Percentiles rank a stretch among this genome's conserved stretches.
Evolutionary conservation across 2,329 filamentous ascomycete genomes (phyloP).

Genomic region (Penicillium polonicum): DNA sequence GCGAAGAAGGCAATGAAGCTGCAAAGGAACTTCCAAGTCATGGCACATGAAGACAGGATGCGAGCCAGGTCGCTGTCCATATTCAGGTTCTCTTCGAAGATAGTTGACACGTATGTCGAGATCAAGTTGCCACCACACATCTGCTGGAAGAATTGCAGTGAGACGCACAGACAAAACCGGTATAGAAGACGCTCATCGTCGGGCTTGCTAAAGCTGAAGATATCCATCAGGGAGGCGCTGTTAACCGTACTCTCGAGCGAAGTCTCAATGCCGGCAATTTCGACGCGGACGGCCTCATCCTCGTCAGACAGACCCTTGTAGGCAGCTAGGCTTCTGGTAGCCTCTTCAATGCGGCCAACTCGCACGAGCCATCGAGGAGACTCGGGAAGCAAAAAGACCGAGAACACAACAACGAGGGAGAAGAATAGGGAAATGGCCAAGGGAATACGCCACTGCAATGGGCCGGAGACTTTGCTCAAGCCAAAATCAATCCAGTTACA

Average conservation of each 20-base stretch:
- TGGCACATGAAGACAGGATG: conserved; percentile 49
- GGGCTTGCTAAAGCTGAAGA: conserved; percentile 52
- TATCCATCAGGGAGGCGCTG: conserved; percentile 51
- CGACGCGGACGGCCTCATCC: conserved; percentile 42
- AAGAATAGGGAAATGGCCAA: conserved; percentile 26
- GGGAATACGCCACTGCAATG: conserved; percentile 26
- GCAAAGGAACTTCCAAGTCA: conserved; percentile 59
- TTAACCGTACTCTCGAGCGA: conserved; percentile 45
- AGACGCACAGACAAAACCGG: conserved; percentile 21
- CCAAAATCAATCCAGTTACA: conserved; percentile 37
- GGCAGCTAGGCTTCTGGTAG: conserved; percentile 26
- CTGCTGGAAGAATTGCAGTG: conserved; percentile 25
- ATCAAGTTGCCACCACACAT: conserved; percentile 27
- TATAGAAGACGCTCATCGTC: conserved; percentile 40
- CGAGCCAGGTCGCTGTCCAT: conserved; percentile 25
- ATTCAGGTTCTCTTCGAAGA: conserved; percentile 24
- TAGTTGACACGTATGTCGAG: conserved; percentile 23
- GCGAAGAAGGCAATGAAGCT: conserved; percentile 53
- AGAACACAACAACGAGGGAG: conserved; percentile 21
- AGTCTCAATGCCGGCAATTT: conserved; percentile 51
- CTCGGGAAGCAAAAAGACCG: conserved; percentile 25
- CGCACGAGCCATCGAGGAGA: conserved; percentile 32
- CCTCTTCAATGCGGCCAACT: conserved; percentile 39
- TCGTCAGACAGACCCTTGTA: conserved; percentile 48
- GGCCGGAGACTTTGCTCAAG: conserved; percentile 16